Evolutionary conservation across 2,329 filamentous ascomycete genomes (phyloP).

Genomic region (Metarhizium sp.): DNA sequence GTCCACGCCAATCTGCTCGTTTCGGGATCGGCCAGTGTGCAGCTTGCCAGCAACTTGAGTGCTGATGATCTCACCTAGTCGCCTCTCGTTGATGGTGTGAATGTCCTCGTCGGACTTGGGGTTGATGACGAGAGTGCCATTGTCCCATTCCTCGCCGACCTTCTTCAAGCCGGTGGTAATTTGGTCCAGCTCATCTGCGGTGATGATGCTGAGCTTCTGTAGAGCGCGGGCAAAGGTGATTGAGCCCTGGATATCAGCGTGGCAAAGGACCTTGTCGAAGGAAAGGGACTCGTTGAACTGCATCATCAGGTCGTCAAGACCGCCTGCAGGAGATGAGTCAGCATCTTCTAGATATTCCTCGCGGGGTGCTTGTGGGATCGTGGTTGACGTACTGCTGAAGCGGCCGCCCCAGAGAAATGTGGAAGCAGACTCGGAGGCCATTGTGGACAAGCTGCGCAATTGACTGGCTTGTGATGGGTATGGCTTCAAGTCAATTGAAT

Average conservation of each 20-base stretch:
- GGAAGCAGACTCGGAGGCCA: too few species aligned
- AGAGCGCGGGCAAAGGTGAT: slow-evolving; percentile 59
- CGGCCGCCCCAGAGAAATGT: too few species aligned
- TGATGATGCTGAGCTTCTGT: slow-evolving; percentile 51
- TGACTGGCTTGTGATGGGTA: too few species aligned
- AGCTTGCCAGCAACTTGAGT: slow-evolving; percentile 16
- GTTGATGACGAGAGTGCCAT: slow-evolving; percentile 16
- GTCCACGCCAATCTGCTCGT: too few species aligned
- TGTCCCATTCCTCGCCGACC: slow-evolving; percentile 15
- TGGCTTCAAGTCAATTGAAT: too few species aligned
- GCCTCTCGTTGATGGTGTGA: slow-evolving; percentile 46
- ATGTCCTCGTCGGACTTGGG: slow-evolving; percentile 23
- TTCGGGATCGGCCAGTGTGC: too few species aligned
- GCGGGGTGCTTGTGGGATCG: too few species aligned
- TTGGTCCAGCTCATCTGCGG: slow-evolving; percentile 12
- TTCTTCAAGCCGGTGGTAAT: too few species aligned
- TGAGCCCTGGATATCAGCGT: slow-evolving; percentile 55
- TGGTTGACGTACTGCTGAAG: too few species aligned
- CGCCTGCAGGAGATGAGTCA: neutral
- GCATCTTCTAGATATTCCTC: neutral
- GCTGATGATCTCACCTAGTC: slow-evolving; percentile 58
- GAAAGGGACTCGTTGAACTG: slow-evolving; percentile 57
- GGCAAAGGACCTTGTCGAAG: slow-evolving; percentile 56
- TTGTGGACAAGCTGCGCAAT: too few species aligned
- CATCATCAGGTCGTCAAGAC: slow-evolving; percentile 12